phyloP scores from a whole-genome alignment of 768 basidiomycete species.

The Chlorophyllum brunneum region DNA sequence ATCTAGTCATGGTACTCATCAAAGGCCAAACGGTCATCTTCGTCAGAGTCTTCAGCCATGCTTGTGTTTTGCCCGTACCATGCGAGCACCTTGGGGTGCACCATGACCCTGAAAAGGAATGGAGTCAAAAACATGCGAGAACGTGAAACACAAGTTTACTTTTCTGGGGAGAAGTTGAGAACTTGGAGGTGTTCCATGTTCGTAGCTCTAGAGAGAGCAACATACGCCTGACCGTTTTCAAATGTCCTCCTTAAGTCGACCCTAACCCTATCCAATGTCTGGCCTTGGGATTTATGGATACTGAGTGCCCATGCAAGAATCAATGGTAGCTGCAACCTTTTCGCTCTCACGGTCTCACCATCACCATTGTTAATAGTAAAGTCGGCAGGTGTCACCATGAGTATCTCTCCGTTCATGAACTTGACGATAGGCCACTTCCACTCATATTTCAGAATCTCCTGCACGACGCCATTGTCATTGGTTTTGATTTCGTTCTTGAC shows the following conservation, averaged over 20 bases:
- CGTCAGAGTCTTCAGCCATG: slow-evolving; percentile 10
- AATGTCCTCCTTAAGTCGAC: slow-evolving; percentile 75
- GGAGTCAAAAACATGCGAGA: not conserved
- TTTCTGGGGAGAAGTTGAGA: slow-evolving; percentile 54
- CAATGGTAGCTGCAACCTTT: slow-evolving; percentile 52
- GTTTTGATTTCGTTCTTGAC: not conserved
- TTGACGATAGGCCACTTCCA: slow-evolving; percentile 54
- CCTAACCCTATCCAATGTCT: slow-evolving; percentile 58
- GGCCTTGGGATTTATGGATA: slow-evolving; percentile 86
- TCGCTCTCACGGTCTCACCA: slow-evolving; percentile 52
- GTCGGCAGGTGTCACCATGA: slow-evolving; percentile 50
- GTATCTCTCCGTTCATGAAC: slow-evolving; percentile 45
- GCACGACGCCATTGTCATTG: not conserved
- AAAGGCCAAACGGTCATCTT: slow-evolving; percentile 20
- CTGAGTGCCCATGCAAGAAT: slow-evolving; percentile 88
- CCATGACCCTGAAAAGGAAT: slow-evolving; percentile 45
- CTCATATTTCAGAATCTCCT: not conserved
- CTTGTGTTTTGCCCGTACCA: slow-evolving; percentile 39
- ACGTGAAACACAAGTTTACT: slow-evolving; percentile 32
- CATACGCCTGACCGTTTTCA: slow-evolving; percentile 78
- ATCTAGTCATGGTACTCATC: slow-evolving; percentile 2
- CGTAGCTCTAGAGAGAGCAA: slow-evolving; percentile 71
- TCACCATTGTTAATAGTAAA: slow-evolving; percentile 63
- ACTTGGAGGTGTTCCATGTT: slow-evolving; percentile 64
- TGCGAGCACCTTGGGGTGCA: slow-evolving; percentile 57